Percentiles rank a stretch among this genome's conserved stretches.
Conservation (phyloP, 768 basidiomycete species). For the Tylopilus balloui region DNA sequence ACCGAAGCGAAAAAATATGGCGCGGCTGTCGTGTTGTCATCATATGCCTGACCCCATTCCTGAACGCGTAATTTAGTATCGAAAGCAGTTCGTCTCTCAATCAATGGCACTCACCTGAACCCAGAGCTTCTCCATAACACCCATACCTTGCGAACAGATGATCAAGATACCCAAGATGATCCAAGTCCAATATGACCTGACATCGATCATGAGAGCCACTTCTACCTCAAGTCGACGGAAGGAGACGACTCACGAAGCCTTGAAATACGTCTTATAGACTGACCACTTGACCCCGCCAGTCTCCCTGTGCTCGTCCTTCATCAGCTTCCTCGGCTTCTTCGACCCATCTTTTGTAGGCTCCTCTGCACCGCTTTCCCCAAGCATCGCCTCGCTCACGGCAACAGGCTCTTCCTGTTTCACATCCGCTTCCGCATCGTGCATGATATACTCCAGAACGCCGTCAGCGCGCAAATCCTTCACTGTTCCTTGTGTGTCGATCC, state of each 20-base stretch:
- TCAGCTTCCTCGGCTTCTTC: slow-evolving; percentile 67
- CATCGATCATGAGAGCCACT: neutral
- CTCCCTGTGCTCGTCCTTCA: slow-evolving; percentile 81
- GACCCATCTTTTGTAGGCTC: slow-evolving; percentile 1
- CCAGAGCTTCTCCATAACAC: slow-evolving; percentile 31
- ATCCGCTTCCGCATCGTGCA: slow-evolving; percentile 47
- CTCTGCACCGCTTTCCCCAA: slow-evolving; percentile 2
- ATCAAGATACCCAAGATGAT: slow-evolving; percentile 19
- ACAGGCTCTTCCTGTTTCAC: slow-evolving; percentile 42
- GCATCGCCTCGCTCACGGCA: slow-evolving; percentile 7
- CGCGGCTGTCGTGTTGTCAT: neutral
- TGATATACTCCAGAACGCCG: slow-evolving; percentile 60
- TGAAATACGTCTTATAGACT: slow-evolving; percentile 63
- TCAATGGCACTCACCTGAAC: slow-evolving; percentile 17
- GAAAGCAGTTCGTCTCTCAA: neutral
- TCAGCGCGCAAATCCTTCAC: slow-evolving; percentile 57
- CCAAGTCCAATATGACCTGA: slow-evolving; percentile 34
- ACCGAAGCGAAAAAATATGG: slow-evolving; percentile 20
- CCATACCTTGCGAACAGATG: slow-evolving; percentile 20
- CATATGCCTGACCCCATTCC: slow-evolving; percentile 31
- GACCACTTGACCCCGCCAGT: slow-evolving; percentile 79
- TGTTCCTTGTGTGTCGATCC: slow-evolving; percentile 71
- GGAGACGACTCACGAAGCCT: slow-evolving; percentile 51
- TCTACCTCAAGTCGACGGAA: neutral
- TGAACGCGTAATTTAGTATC: slow-evolving; percentile 4